These are phyloP conservation scores for Cytospora paraplurivora DNA, from an alignment of 2,329 filamentous ascomycete species.

Conservation along the genomic window DNA sequence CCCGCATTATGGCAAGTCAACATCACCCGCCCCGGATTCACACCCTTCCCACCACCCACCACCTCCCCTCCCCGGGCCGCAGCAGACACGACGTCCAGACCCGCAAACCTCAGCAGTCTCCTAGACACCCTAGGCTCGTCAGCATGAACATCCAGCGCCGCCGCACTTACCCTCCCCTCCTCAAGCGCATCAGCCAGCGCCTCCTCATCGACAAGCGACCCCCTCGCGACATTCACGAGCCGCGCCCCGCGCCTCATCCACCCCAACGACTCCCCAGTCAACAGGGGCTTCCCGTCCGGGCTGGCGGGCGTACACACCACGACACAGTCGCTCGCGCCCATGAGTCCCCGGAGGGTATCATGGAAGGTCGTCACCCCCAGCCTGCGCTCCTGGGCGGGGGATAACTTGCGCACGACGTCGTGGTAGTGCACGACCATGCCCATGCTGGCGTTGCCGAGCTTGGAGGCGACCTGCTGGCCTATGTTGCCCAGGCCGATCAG, in stretches of 20 bases:
- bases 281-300: slow-evolving; percentile 48
- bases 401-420: slow-evolving; percentile 56
- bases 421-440: slow-evolving; percentile 69
- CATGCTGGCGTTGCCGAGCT: slow-evolving; percentile 55
- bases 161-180: slow-evolving; percentile 49
- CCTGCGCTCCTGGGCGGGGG: slow-evolving; percentile 42
- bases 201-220: slow-evolving; percentile 65
- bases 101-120: slow-evolving; percentile 45
- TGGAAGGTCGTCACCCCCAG: slow-evolving; percentile 52
- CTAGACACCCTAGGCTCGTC: slow-evolving; percentile 58
- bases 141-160: slow-evolving; percentile 66
- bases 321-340: slow-evolving; percentile 59
- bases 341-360: slow-evolving; percentile 51
- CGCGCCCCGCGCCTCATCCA: slow-evolving; percentile 57
- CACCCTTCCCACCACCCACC: background rate
- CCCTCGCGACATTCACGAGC: slow-evolving; percentile 68
- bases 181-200: slow-evolving; percentile 63
- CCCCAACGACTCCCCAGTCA: slow-evolving; percentile 50
- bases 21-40: slow-evolving; percentile 49
- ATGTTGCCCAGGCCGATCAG: slow-evolving; percentile 72
- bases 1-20: slow-evolving; percentile 70
- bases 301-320: slow-evolving; percentile 61
- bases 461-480: slow-evolving; percentile 63
- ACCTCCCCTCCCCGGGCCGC: background rate
- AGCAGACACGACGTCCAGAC: slow-evolving; percentile 22